Evolutionary conservation across 768 basidiomycete genomes (phyloP), one percentile per base, ranked within the genome.

Genomic region (Hypholoma fasciculare): DNA sequence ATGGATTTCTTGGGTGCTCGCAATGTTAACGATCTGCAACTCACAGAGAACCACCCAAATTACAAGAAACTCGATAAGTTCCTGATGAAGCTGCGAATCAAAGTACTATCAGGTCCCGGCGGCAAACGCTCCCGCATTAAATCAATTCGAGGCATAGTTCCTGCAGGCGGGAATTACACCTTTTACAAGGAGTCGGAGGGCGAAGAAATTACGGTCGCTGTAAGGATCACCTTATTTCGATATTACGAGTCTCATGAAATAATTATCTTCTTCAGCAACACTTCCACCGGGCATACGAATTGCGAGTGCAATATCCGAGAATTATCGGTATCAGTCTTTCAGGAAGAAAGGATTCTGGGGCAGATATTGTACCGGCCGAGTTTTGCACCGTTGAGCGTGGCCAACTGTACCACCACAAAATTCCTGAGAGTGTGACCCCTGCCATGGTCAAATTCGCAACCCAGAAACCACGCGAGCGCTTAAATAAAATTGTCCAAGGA

Each of bases 371-470:
- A 4, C 86, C 86, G 0, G 73, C 79, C 0, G 84, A 88, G 57
- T 57, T 82, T 0, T 84, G 82, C 54, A 23, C 60, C 0, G 59
- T 88, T 11, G 61, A 75, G 3, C 71, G 75, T 0, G 77, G 82
- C 2, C 86, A 88, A 53, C 63, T 84, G 0, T 85, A 75, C 62
- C 80, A 68, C 52, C 72, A 75, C 51, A 78, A 72, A 57, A 58
- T 86, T 0, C 77, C 78, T 0, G 74, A 74, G 0, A 69, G 76
- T 7, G 53, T 70, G 2, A 60, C 75, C 61, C 40, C 68, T 6
- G 67, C 67, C 0, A 80, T 82, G 61, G 77, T 86, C 0, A 72
- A 71, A 1, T 85, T 85, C 49, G 73, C 84, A 0, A 79, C 80
- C 0, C 69, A 80, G 60, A 78, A 66, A 20, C 86, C 85, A 0